Evolutionary conservation across 176 grass and related monocot species (phyloP), one percentile per base, ranked within the genome.

Genomic region (Tillandsia leiboldiana): DNA sequence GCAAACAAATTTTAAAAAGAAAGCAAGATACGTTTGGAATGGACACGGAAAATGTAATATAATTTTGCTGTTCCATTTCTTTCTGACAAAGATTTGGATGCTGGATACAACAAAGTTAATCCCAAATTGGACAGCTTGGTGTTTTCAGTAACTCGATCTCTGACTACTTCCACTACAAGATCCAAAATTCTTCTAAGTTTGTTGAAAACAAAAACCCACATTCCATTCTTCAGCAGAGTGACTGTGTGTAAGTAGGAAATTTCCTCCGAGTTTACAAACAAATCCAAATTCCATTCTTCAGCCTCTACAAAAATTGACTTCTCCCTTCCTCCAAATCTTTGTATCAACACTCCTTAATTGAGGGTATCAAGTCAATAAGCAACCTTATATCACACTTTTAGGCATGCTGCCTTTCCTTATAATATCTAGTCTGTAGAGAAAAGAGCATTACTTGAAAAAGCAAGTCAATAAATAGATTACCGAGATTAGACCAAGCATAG

Each of bases 401-500:
- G n/a, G 20, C 54, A 59, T 42, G 33, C 54, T 59, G 14, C 8
- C 54, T 59, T 59, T 59, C 1, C 12, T 59, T 59, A 56, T 56
- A 12, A 56, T n/a, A 56, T 56, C 52, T n/a, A 13, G 4, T 56
- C 11, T 3, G 11, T 12, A 56, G 13, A 12, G 53, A 56, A n/a
- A 56, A 56, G 14, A 59, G 1, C 20, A 59, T 59, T 59, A 59
- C 54, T 58, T 42, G 6, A 42, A 59, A 8, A 15, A 18, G 15
- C 3, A 59, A 9, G 54, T 59, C n/a, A 59, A 17, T 20, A 9
- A 59, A 59, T 70, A 15, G 76, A 74, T 85, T 87, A 99, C 94
- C 94, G 73, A 99, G 94, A 87, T 99, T 99, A 23, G 94, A 93
- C 94, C 94, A 99, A 72, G 87, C 82, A 74, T 85, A 99, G 52